Conservation (phyloP, 2,329 filamentous ascomycete genomes). For the Ampelomyces quisqualis region DNA sequence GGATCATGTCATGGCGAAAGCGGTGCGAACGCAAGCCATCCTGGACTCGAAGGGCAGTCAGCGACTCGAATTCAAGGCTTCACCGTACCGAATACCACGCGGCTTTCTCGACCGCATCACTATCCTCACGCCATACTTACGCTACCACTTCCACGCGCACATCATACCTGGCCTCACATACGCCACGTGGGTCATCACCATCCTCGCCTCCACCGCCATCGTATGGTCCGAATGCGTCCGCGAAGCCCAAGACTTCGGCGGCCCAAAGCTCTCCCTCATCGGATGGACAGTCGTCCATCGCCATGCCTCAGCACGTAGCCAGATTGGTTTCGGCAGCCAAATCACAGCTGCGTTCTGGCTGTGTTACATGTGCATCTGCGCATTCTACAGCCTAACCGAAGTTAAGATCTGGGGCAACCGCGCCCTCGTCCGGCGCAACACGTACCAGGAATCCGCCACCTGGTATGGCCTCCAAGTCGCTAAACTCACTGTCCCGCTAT, state of each 20-base stretch:
- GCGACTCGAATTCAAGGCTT: slow-evolving; percentile 71
- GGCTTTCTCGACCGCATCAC: slow-evolving; percentile 46
- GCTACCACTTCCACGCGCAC: slow-evolving; percentile 75
- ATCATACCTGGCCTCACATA: slow-evolving; percentile 69
- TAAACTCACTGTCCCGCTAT: slow-evolving; percentile 85
- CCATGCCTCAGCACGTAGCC: slow-evolving; percentile 67
- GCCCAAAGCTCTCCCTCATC: slow-evolving; percentile 70
- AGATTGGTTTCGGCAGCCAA: slow-evolving; percentile 85
- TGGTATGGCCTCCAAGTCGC: slow-evolving; percentile 96
- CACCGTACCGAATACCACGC: slow-evolving; percentile 51
- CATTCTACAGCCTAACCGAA: slow-evolving; percentile 82
- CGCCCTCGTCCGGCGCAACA: slow-evolving; percentile 85
- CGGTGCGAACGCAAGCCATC: slow-evolving; percentile 74
- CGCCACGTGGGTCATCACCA: slow-evolving; percentile 65
- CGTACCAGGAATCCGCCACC: slow-evolving; percentile 87
- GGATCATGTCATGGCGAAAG: slow-evolving; percentile 73
- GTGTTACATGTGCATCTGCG: slow-evolving; percentile 91
- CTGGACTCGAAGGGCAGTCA: slow-evolving; percentile 81
- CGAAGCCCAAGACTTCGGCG: slow-evolving; percentile 57
- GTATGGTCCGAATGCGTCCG: slow-evolving; percentile 95
- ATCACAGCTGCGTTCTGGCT: slow-evolving; percentile 84
- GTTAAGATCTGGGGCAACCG: slow-evolving; percentile 98
- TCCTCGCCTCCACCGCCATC: slow-evolving; percentile 75
- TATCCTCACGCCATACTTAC: slow-evolving; percentile 75
- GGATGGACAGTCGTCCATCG: slow-evolving; percentile 72